Conservation (phyloP, 1,139 yeast species). For the Candida neerlandica region DNA sequence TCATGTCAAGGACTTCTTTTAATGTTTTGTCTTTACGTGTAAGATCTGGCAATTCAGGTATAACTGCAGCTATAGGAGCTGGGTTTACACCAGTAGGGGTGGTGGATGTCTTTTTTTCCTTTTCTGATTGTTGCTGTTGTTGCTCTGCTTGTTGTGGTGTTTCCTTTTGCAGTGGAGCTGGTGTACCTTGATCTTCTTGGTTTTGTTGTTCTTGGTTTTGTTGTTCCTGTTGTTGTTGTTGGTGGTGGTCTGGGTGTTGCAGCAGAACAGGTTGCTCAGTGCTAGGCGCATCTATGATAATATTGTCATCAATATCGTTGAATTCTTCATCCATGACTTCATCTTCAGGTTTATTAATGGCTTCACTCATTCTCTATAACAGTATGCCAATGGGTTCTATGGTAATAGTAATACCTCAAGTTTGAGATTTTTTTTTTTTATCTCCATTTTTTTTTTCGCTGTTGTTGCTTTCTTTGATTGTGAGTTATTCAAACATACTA, state of each 20-base stretch:
- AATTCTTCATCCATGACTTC: conserved; percentile 30
- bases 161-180: conserved; percentile 6
- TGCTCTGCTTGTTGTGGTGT: conserved; percentile 7
- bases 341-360: conserved; percentile 8
- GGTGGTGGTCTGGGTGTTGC: no score
- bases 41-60: conserved; percentile 66
- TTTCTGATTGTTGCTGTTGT: conserved; percentile 4
- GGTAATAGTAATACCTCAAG: neutral
- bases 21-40: conserved; percentile 85
- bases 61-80: conserved; percentile 16
- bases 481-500: neutral
- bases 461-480: conserved; percentile 6
- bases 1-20: conserved; percentile 79
- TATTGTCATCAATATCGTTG: conserved; percentile 28
- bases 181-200: conserved; percentile 4
- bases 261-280: neutral
- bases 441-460: conserved; percentile 2
- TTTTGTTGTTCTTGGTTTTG: no score
- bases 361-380: conserved; percentile 7
- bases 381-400: neutral
- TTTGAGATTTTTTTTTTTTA: conserved; percentile 1
- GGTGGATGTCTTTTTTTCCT: conserved; percentile 14
- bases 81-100: conserved; percentile 11
- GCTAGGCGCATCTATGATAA: conserved; percentile 6
- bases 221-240: conserved; percentile 4